Base-by-base conservation (phyloP, 1,139 yeast genomes). In the Kodamaea plutei region DNA sequence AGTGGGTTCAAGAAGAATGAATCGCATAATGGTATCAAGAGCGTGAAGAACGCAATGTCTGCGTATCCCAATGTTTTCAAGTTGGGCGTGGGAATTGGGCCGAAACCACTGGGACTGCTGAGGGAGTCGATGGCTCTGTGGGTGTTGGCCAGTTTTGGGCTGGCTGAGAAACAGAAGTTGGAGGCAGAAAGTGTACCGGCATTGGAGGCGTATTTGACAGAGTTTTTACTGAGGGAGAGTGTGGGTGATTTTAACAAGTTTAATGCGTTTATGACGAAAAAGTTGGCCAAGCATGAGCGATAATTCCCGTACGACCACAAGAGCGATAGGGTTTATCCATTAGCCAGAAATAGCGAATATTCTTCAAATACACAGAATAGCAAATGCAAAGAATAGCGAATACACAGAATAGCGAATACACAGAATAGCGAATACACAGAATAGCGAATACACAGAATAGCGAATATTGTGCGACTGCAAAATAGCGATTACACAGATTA, bases 31-130 rank as follows among this genome's bases (percentile, higher is more conserved):
- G 73, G 73, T 0, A 38, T 67, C 28, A 56, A 54, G 30, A 46
- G 56, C n/a, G 36, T 64, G 8, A 47, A 45, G 26, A 37, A 35
- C 16, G 26, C 20, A 12, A 16, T 12, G 11, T 16, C 19, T 9
- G 35, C 28, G 23, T 25, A 31, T 9, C 32, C 28, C 13, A 39
- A 35, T 11, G 48, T 53, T 3, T 56, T 39, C 34, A 64, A 64
- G 39, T 44, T 67, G 17, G 71, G 69, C 0, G 43, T 67, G 5
- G 73, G 73, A 0, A 63, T 67, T 17, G 73, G 73, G 1, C 73
- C 73, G 4, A 67, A 67, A 39, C 73, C 73, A 1, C 34, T 37
- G 5, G 53, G 44, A 36, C 61, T 69, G 1, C 43, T 56, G 10
- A 50, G 45, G 25, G 65, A 55, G 31, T 51, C 57, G 3, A 64